Evolutionary conservation across 495 filamentous ascomycete species (phyloP).

Genomic region (Talaromyces stipitatus): DNA sequence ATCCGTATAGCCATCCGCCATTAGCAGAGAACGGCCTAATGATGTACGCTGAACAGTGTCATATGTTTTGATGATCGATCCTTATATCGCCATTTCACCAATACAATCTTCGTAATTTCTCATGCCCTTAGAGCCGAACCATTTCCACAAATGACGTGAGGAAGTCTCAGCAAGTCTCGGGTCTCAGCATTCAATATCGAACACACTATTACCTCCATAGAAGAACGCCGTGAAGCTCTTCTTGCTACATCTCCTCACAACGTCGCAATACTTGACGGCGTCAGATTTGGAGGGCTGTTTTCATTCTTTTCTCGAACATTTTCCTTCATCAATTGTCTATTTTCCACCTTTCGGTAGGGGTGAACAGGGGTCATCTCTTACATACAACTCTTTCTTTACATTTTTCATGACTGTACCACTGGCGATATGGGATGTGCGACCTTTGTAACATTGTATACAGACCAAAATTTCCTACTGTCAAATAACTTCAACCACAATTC

Average conservation of each 20-base stretch:
- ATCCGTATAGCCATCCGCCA: conserved; percentile 43
- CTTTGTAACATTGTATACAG: conserved; percentile 5
- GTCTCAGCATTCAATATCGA: not conserved
- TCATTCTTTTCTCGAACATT: not conserved
- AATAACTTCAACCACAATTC: not conserved
- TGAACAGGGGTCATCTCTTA: conserved; percentile 3
- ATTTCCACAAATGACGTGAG: not conserved
- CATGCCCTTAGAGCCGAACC: not conserved
- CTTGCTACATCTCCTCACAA: not conserved
- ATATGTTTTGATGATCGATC: conserved; percentile 1
- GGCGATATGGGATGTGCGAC: conserved; percentile 1
- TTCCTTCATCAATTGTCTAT: not conserved
- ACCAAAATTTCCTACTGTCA: not conserved
- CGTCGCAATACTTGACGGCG: not conserved
- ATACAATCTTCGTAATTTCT: not conserved
- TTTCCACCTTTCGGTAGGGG: not conserved
- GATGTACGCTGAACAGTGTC: conserved; percentile 26
- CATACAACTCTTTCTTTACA: not conserved
- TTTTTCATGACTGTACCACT: not conserved
- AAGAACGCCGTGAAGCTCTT: too few relatives aligned
- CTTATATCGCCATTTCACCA: not conserved
- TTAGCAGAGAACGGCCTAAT: conserved; percentile 14
- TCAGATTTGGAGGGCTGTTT: not conserved
- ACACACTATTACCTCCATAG: not conserved
- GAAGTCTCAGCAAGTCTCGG: too few relatives aligned